Conservation (phyloP, 208 protist genomes). For the Leishmania martiniquensis region DNA sequence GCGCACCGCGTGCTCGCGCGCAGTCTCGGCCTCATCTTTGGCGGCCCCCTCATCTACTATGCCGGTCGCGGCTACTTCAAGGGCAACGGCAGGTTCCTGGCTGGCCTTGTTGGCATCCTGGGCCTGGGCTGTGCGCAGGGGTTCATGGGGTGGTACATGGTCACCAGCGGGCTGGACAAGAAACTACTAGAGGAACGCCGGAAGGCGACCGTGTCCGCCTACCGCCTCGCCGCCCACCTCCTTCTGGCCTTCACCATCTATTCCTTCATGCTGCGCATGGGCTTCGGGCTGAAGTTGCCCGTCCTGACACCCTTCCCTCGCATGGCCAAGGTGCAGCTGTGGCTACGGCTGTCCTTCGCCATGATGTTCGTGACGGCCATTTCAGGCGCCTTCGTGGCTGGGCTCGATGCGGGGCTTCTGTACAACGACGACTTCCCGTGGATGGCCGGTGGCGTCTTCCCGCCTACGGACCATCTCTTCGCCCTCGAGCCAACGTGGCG, state of each 20-base stretch:
- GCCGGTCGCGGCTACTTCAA: conserved; percentile 61
- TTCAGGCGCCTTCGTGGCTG: conserved; percentile 91
- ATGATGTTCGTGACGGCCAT: conserved; percentile 84
- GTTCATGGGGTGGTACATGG: conserved; percentile 98
- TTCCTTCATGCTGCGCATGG: conserved; percentile 79
- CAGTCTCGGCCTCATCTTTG: conserved; percentile 90
- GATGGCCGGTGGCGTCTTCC: conserved; percentile 86
- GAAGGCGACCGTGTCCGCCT: conserved; percentile 83
- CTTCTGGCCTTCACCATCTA: conserved; percentile 96
- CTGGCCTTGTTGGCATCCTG: conserved; percentile 58
- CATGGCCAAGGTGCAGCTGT: conserved; percentile 48
- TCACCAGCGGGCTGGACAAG: conserved; percentile 94
- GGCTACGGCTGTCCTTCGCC: conserved; percentile 54
- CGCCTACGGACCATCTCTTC: conserved; percentile 72
- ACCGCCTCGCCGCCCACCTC: conserved; percentile 95
- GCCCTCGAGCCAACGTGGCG: conserved; percentile 70
- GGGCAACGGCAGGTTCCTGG: conserved; percentile 45
- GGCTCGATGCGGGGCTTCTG: conserved; percentile 87
- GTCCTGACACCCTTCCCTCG: conserved; percentile 44
- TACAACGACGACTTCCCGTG: conserved; percentile 92
- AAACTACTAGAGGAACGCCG: conserved; percentile 74
- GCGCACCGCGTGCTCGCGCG: conserved; percentile 94
- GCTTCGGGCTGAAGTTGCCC: conserved; percentile 67
- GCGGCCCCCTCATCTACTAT: conserved; percentile 93
- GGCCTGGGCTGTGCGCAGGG: conserved; percentile 87